Evolutionary conservation across 2,329 filamentous ascomycete genomes (phyloP), one percentile per base, ranked within the genome.

Genomic region (Fusarium transvaalense): DNA sequence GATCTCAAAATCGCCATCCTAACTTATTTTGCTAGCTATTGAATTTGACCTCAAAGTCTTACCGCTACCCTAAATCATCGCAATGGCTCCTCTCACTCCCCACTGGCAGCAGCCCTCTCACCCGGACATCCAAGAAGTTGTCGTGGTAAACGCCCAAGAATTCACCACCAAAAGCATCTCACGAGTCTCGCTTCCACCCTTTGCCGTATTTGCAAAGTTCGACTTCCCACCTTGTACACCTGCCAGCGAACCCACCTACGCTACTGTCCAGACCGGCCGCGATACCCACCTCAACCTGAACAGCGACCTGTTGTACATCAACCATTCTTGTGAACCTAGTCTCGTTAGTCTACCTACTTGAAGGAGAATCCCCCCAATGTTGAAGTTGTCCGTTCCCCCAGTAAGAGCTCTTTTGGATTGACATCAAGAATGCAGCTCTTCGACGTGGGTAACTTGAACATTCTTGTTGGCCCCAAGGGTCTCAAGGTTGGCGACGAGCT

Each of bases 311-410:
- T 76, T 91, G 45, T 91, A 90, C 78, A 88, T 90, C 69, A 91
- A 91, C 77, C 89, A 91, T 78, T 89, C 86, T 6, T 91, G 89
- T 78, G 87, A 89, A 72, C 89, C 89, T 25, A 87, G 86, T 75
- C 82, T 91, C 62, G 87, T 89, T 65, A 81, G 86, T 85, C 61
- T 45, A 64, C 64, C 56, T 61, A 53, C 34, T 56, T 56, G 48
- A 68, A 71, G 46, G 60, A 61, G 60, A 66, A 46, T 4, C 25
- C 23, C 42, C 54, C 17, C n/a, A 45, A 43, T 41, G 59, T 54
- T 59, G 50, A 59, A 45, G 12, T 3, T 6, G 19, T 25, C 56
- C 23, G 21, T 23, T 27, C 31, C 38, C 21, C 19, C 21, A 29
- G 9, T 3, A 31, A 29, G 21, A 27, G 25, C 17, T 17, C 12